These are phyloP conservation scores for Geranium rotundifolium DNA, from an alignment of 345 rosid species.

Conservation along the genomic window DNA sequence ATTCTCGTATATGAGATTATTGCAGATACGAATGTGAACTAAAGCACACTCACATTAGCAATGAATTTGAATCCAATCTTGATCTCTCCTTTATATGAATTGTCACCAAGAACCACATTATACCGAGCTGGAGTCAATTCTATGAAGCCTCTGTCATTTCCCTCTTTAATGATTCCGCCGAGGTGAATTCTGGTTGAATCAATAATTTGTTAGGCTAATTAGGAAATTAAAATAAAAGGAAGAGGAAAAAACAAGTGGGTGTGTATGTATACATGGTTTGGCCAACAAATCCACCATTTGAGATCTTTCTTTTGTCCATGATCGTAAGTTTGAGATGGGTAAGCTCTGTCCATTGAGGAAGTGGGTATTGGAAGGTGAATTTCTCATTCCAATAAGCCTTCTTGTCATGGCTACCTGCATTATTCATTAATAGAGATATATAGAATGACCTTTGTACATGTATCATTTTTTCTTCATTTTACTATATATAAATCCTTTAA, in stretches of 20 bases:
- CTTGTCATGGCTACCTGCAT: conserved; percentile 34
- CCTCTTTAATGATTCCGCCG: conserved; percentile 62
- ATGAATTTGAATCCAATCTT: conserved; percentile 60
- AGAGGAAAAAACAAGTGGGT: not conserved
- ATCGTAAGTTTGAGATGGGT: conserved; percentile 50
- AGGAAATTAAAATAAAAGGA: not conserved
- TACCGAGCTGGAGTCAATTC: conserved; percentile 52
- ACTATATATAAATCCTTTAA: too few relatives aligned
- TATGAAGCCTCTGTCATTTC: conserved; percentile 36
- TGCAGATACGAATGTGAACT: not conserved
- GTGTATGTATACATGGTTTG: conserved; percentile 42
- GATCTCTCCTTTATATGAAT: conserved; percentile 55
- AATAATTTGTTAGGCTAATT: too few relatives aligned
- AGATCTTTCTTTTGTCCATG: conserved; percentile 51
- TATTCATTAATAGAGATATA: not conserved
- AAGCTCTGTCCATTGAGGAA: conserved; percentile 39
- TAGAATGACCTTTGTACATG: too few relatives aligned
- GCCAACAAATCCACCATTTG: conserved; percentile 55
- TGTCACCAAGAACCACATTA: conserved; percentile 68
- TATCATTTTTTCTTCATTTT: too few relatives aligned
- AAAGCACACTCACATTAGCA: conserved; percentile 27
- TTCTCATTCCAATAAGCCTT: conserved; percentile 79
- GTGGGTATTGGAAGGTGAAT: conserved; percentile 45
- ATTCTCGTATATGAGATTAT: too few relatives aligned
- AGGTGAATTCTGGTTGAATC: conserved; percentile 36